Evolutionary conservation across 140 eudicot genomes (phyloP), one percentile per base, ranked within the genome.

Genomic region (Cichorium intybus): DNA sequence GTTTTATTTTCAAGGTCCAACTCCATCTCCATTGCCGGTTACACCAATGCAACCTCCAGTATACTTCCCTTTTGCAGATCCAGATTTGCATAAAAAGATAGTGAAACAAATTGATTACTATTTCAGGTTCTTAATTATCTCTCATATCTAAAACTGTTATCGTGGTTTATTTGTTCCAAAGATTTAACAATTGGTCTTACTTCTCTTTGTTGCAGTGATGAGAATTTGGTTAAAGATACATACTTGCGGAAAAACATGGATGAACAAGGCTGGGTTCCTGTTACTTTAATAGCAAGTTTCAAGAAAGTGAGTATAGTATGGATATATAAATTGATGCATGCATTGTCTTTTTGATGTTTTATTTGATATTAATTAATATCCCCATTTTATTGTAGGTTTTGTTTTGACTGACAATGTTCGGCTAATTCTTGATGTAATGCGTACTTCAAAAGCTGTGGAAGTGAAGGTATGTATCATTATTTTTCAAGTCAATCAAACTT

Each of bases 221-320:
- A 92, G 35, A 92, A 92, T 56, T 66, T 92, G 77, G 77, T 88
- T 50, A 87, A 79, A 45, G 98, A 92, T 69, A 74, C 80, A 39
- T 88, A 37, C 75, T 74, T 92, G 84, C 87, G 98, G 31, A 29
- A 54, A 60, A 80, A 85, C 41, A 92, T 92, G 98, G 92, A 88
- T 49, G 83, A 69, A 5, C 77, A 92, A 66, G 98, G 98, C 35
- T 92, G 96, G 98, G 92, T 92, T 72, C 71, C 92, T 43, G 70
- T 85, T 73, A 52, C 48, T 34, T 69, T 85, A 57, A 88, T 92
- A 71, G 96, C 98, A 57, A 72, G 78, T 65, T 92, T 92, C 79
- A 83, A 83, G 66, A 85, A 77, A 69, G 98, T 92, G 66, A 72
- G 90, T 73, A 56, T 15, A 46, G 49, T 23, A 28, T 27, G 11